Conservation (phyloP, 805 yeast genomes). For the Gaillardinia entomophila region DNA sequence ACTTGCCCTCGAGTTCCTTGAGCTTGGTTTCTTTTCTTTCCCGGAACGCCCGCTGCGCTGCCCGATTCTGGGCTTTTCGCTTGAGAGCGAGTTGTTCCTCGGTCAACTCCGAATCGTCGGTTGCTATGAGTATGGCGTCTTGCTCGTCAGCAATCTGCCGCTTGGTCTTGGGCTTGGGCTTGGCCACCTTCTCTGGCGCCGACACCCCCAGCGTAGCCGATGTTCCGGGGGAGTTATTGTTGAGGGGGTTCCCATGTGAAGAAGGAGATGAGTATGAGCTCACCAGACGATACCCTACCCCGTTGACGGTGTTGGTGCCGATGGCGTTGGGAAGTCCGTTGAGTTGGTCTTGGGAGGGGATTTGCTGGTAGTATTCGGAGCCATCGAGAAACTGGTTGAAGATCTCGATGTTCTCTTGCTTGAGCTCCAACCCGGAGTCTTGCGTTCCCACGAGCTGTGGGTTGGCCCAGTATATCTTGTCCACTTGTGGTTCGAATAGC, state of each 20-base stretch:
- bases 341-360: conserved; percentile 5
- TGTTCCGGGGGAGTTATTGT: too few relatives aligned
- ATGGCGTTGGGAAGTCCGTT: too few relatives aligned
- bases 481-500: too few relatives aligned
- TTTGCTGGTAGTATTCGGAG: not conserved
- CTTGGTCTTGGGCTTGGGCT: conserved; percentile 11
- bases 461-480: too few relatives aligned
- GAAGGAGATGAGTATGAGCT: too few relatives aligned
- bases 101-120: conserved; percentile 31
- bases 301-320: too few relatives aligned
- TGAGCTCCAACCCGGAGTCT: not conserved
- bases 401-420: not conserved
- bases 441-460: too few relatives aligned
- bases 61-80: conserved; percentile 75
- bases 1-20: conserved; percentile 58
- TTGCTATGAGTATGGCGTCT: conserved; percentile 30
- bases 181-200: too few relatives aligned
- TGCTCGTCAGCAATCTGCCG: conserved; percentile 26
- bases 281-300: too few relatives aligned
- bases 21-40: conserved; percentile 72
- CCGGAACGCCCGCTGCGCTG: conserved; percentile 83
- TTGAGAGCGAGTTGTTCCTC: conserved; percentile 44
- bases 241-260: too few relatives aligned
- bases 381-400: not conserved
- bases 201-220: too few relatives aligned